Percentiles rank a stretch among this genome's conserved stretches.
These are phyloP conservation scores for Gossypium anomalum DNA, from an alignment of 345 rosid species.

Conservation along the genomic window DNA sequence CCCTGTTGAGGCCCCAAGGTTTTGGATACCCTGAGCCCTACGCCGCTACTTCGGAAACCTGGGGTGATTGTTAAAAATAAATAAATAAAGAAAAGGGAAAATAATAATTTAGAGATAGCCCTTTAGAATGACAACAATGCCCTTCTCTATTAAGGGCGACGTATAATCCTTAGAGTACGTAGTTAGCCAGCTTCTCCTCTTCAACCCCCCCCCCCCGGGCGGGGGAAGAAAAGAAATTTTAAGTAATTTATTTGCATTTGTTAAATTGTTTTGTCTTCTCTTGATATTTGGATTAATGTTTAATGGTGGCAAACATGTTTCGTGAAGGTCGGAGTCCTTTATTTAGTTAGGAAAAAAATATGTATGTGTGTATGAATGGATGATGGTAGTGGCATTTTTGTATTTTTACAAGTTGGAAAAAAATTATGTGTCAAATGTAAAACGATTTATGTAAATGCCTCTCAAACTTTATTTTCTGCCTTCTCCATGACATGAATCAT, in stretches of 20 bases:
- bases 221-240: not conserved
- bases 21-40: constrained; percentile 44
- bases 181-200: not conserved
- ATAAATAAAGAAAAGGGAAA: not conserved
- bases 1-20: constrained; percentile 43
- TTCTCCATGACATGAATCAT: constrained; percentile 22
- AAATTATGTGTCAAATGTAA: constrained; percentile 17
- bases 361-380: not conserved
- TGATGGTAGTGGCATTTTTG: not conserved
- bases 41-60: constrained; percentile 37
- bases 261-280: not conserved
- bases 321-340: not conserved
- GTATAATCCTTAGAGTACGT: not conserved
- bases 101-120: constrained; percentile 7
- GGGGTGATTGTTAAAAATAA: constrained; percentile 22
- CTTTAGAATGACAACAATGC: not conserved
- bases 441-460: not conserved
- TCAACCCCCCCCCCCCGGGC: not conserved
- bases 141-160: not conserved
- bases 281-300: not conserved
- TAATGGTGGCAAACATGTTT: not conserved
- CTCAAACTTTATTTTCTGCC: constrained; percentile 19
- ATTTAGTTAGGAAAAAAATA: not conserved
- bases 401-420: constrained; percentile 1
- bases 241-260: constrained; percentile 6